A percentile compares a stretch with the other conserved stretches of the same genome.
These are phyloP conservation scores for Hapsidospora chrysogenum DNA, from an alignment of 495 filamentous ascomycete species.

Conservation along the genomic window DNA sequence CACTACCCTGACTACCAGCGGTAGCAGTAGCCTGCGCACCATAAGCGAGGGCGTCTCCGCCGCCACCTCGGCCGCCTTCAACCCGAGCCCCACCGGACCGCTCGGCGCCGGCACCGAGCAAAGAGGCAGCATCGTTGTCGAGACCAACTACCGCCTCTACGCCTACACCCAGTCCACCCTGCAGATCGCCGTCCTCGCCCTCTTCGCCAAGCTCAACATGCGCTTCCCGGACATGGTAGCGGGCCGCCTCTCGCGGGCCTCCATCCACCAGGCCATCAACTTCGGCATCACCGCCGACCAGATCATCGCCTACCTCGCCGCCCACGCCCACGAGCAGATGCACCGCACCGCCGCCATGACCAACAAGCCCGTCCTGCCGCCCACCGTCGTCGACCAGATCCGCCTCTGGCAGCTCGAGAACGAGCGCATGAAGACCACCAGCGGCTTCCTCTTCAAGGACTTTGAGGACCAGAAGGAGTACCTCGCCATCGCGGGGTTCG, in stretches of 20 bases:
- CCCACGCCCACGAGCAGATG: conserved; percentile 89
- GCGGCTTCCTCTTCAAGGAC: conserved; percentile 79
- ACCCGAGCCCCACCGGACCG: conserved; percentile 16
- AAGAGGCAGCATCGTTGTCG: conserved; percentile 81
- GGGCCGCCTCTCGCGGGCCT: conserved; percentile 72
- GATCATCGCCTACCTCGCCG: conserved; percentile 74
- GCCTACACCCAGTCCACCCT: conserved; percentile 87
- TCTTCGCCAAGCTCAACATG: conserved; percentile 71
- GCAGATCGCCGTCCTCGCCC: conserved; percentile 81
- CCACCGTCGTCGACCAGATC: conserved; percentile 95
- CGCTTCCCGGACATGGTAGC: conserved; percentile 87
- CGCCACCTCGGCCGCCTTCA: conserved; percentile 19
- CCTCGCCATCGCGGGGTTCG: conserved; percentile 54
- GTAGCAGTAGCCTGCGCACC: conserved; percentile 47
- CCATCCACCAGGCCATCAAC: conserved; percentile 67
- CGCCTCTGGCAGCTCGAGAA: conserved; percentile 94
- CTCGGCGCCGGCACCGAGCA: conserved; percentile 22
- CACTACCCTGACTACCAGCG: conserved; percentile 74
- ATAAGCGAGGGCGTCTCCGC: conserved; percentile 36
- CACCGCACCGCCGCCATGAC: conserved; percentile 40
- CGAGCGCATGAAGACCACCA: conserved; percentile 69
- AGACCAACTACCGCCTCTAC: conserved; percentile 98
- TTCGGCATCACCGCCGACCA: conserved; percentile 90
- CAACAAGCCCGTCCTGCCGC: conserved; percentile 57
- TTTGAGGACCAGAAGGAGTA: conserved; percentile 67